These are phyloP conservation scores for Aureobasidium musti DNA, from an alignment of 2,329 filamentous ascomycete genomes.

Conservation along the genomic window DNA sequence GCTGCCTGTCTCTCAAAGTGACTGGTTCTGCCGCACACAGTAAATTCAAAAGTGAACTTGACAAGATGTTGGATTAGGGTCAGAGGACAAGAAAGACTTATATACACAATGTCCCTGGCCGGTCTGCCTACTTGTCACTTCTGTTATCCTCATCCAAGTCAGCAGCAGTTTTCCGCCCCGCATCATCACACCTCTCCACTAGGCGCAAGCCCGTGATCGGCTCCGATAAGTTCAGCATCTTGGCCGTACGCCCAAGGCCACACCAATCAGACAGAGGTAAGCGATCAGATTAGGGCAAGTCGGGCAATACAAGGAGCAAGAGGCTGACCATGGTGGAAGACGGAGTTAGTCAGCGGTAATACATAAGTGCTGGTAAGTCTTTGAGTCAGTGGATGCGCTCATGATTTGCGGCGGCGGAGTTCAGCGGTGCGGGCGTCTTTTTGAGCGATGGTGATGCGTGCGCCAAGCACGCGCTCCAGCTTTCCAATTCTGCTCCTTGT, in stretches of 20 bases:
- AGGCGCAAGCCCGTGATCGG: conserved; percentile 8
- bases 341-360: conserved; percentile 3
- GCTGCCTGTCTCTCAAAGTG: background rate
- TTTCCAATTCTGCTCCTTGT: conserved; percentile 27
- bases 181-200: background rate
- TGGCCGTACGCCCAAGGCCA: background rate
- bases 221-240: background rate
- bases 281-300: conserved; percentile 15
- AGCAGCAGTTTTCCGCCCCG: conserved; percentile 5
- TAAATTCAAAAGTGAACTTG: background rate
- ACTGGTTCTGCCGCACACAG: background rate
- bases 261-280: background rate
- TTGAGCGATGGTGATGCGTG: conserved; percentile 16
- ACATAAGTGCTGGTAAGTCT: conserved; percentile 7
- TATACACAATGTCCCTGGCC: background rate
- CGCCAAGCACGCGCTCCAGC: conserved; percentile 28
- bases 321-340: background rate
- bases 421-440: conserved; percentile 1
- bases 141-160: background rate
- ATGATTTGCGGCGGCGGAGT: conserved; percentile 10
- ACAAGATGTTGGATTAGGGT: background rate
- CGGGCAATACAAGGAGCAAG: background rate
- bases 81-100: background rate
- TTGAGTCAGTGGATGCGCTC: conserved; percentile 19
- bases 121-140: background rate